These are phyloP conservation scores for Claviceps sp. DNA, from an alignment of 2,329 filamentous ascomycete species.

Conservation along the genomic window DNA sequence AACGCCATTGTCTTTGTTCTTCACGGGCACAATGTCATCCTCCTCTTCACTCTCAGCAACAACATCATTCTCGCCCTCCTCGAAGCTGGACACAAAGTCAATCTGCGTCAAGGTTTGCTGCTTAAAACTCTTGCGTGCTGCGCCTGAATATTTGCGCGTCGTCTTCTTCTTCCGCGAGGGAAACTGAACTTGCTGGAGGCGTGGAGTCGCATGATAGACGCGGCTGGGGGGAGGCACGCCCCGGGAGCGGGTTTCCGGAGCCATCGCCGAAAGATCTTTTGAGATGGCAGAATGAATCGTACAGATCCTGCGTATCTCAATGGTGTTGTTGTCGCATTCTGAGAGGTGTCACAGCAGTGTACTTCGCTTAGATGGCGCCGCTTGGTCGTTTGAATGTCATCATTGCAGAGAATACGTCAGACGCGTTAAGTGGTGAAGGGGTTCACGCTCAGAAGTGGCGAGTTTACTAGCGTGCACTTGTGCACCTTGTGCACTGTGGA, in stretches of 20 bases:
- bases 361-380: too few species aligned
- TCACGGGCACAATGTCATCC: slow-evolving; percentile 10
- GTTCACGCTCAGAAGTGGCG: too few species aligned
- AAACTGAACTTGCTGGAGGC: slow-evolving; percentile 26
- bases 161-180: slow-evolving; percentile 18
- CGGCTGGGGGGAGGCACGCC: slow-evolving; percentile 22
- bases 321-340: too few species aligned
- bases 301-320: too few species aligned
- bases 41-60: slow-evolving; percentile 16
- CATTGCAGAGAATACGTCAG: neutral
- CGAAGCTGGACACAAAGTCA: slow-evolving; percentile 24
- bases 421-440: slow-evolving; percentile 1
- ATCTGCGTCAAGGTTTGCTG: slow-evolving; percentile 32
- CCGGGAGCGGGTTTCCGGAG: slow-evolving; percentile 24
- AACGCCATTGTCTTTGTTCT: slow-evolving; percentile 12
- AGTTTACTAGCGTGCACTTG: neutral
- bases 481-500: neutral
- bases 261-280: neutral
- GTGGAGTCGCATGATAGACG: slow-evolving; percentile 24
- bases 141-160: slow-evolving; percentile 22
- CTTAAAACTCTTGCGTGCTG: slow-evolving; percentile 15
- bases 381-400: too few species aligned
- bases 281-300: too few species aligned
- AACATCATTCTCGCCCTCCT: slow-evolving; percentile 15
- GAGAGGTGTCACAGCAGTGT: too few species aligned